These are phyloP conservation scores for Alternaria burnsii DNA, from an alignment of 2,329 filamentous ascomycete species.

Conservation along the genomic window DNA sequence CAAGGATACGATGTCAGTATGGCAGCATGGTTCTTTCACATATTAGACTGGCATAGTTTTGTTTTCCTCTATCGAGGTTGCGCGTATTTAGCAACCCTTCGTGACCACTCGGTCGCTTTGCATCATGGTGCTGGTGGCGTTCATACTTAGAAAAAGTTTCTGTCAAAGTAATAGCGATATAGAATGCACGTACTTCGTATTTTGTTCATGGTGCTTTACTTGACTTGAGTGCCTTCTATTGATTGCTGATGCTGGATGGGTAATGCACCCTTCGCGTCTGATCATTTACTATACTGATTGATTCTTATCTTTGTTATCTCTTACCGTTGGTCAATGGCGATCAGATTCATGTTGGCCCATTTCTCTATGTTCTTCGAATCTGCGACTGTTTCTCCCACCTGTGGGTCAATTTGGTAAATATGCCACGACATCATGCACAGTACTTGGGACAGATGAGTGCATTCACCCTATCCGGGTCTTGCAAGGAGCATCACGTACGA, in stretches of 20 bases:
- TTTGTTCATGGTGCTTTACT: not conserved
- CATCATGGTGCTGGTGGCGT: slow-evolving; percentile 40
- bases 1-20: slow-evolving; percentile 14
- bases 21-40: slow-evolving; percentile 19
- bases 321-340: not conserved
- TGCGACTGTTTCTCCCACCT: not conserved
- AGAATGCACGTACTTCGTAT: slow-evolving; percentile 28
- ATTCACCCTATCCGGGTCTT: not conserved
- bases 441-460: not conserved
- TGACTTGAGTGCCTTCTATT: not conserved
- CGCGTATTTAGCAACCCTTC: slow-evolving; percentile 11
- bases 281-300: not conserved
- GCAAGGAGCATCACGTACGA: not conserved
- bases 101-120: slow-evolving; percentile 23
- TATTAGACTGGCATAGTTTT: slow-evolving; percentile 44
- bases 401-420: not conserved
- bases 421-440: not conserved
- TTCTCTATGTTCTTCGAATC: not conserved
- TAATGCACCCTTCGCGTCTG: not conserved
- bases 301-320: not conserved
- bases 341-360: not conserved
- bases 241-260: not conserved
- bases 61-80: slow-evolving; percentile 18
- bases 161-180: slow-evolving; percentile 39
- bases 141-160: slow-evolving; percentile 35